Evolutionary conservation across 192 early-diverging fungal species (phyloP).

Genomic region (Coemansia sp.): DNA sequence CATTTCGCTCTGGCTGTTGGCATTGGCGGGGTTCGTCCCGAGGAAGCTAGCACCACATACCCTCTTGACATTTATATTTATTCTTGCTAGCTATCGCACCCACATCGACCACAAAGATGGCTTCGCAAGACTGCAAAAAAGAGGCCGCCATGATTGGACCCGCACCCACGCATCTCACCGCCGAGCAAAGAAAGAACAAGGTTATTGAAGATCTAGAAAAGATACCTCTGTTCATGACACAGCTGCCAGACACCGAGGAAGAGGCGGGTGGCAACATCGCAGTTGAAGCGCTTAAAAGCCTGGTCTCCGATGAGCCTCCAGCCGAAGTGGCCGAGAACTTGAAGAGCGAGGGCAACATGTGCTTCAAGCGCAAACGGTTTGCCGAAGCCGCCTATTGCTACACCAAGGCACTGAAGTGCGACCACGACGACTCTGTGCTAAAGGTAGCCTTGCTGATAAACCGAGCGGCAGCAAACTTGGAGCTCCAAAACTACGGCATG

Average conservation of each 20-base stretch:
- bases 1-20: too few relatives aligned
- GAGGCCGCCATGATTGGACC: conserved; percentile 13
- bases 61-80: too few relatives aligned
- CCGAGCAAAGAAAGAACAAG: conserved; percentile 30
- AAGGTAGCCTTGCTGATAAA: conserved; percentile 79
- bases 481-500: conserved; percentile 77
- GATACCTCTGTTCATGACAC: conserved; percentile 95
- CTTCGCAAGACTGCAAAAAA: too few relatives aligned
- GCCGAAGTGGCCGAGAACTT: conserved; percentile 89
- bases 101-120: not conserved
- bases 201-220: conserved; percentile 58
- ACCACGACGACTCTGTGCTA: conserved; percentile 68
- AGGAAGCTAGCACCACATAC: too few relatives aligned
- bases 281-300: conserved; percentile 74
- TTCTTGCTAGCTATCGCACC: too few relatives aligned
- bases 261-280: conserved; percentile 73
- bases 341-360: conserved; percentile 94
- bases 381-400: conserved; percentile 80
- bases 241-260: conserved; percentile 58
- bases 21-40: too few relatives aligned
- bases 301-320: conserved; percentile 89
- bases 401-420: conserved; percentile 75
- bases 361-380: conserved; percentile 74
- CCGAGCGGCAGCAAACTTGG: conserved; percentile 87
- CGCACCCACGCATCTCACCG: conserved; percentile 7